Percentiles rank a stretch among this genome's conserved stretches.
Conservation (phyloP, 2,329 filamentous ascomycete genomes). For the Sporothrix curviconia region DNA sequence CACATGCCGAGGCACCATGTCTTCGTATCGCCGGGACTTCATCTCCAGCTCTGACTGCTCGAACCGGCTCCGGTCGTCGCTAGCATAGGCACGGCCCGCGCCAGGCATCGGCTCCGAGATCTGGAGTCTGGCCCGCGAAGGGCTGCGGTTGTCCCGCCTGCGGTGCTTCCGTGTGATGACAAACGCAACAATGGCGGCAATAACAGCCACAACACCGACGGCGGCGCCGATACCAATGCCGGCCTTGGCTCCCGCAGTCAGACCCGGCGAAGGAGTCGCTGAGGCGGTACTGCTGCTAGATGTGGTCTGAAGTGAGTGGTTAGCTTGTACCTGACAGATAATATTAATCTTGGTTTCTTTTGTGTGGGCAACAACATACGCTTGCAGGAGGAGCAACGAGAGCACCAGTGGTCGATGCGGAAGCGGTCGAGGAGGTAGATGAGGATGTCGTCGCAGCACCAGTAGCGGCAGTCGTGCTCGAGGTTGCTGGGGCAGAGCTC, state of each 20-base stretch:
- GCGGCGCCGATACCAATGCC: constrained; percentile 20
- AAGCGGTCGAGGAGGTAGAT: not conserved
- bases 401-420: not conserved
- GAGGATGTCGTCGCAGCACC: not conserved
- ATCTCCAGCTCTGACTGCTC: constrained; percentile 42
- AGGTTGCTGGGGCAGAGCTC: not conserved
- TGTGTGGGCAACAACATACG: not conserved
- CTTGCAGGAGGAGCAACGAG: not conserved
- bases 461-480: constrained; percentile 3
- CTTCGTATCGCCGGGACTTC: constrained; percentile 49
- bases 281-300: constrained; percentile 4
- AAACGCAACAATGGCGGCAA: constrained; percentile 11
- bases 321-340: no score
- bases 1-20: constrained; percentile 47
- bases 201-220: constrained; percentile 17
- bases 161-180: constrained; percentile 18
- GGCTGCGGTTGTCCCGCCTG: not conserved
- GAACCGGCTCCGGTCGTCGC: constrained; percentile 32
- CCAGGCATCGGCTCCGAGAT: constrained; percentile 48
- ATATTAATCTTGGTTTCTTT: no score
- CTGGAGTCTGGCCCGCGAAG: constrained; percentile 24
- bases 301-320: not conserved
- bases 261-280: not conserved
- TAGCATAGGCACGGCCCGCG: constrained; percentile 35
- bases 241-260: constrained; percentile 19